Conservation (phyloP, 176 grass and related monocot species). For the Lolium rigidum region DNA sequence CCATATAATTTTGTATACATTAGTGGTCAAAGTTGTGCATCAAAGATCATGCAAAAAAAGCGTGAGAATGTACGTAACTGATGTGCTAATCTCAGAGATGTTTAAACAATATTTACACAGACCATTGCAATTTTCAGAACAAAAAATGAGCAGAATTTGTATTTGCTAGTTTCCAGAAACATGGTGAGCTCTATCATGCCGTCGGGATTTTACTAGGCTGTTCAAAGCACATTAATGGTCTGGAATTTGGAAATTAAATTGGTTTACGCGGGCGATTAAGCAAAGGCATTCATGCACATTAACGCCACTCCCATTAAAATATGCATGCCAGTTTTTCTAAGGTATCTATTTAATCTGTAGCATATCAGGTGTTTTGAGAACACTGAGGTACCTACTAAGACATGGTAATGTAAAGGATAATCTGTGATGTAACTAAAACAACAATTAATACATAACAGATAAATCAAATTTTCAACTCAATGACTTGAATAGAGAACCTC, state of each 20-base stretch:
- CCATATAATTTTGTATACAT: too few relatives aligned
- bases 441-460: not conserved
- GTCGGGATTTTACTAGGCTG: constrained; percentile 2
- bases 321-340: not conserved
- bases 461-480: constrained; percentile 1
- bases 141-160: constrained; percentile 7
- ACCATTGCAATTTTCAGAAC: not conserved
- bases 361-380: not conserved
- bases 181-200: not conserved
- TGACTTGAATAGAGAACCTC: constrained; percentile 59
- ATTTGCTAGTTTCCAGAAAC: constrained; percentile 6
- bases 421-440: not conserved
- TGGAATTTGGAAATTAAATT: constrained; percentile 2
- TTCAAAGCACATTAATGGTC: not conserved
- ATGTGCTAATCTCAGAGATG: not conserved
- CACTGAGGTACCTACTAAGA: constrained; percentile 5
- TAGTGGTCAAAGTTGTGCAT: too few relatives aligned
- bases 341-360: not conserved
- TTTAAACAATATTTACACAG: not conserved
- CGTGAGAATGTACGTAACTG: not conserved
- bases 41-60: too few relatives aligned
- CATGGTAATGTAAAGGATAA: constrained; percentile 10
- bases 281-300: constrained; percentile 6
- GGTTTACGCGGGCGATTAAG: not conserved
- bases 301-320: not conserved